Evolutionary conservation across 2,329 filamentous ascomycete species (phyloP).

Genomic region (Fusarium agapanthi): DNA sequence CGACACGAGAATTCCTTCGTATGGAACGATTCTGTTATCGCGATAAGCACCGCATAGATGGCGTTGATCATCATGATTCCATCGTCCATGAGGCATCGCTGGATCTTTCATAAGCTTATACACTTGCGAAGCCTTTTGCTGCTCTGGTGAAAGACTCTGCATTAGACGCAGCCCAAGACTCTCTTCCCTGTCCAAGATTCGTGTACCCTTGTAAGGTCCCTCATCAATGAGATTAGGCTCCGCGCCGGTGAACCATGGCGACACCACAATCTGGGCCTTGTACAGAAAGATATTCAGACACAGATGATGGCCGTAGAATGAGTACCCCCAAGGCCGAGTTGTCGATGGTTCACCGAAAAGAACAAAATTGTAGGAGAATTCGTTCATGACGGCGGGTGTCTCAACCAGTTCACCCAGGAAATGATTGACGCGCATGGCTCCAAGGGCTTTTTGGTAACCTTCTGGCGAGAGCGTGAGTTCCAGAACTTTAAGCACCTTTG

Average conservation of each 20-base stretch:
- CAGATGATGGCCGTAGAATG: slow-evolving; percentile 82
- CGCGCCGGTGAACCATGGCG: slow-evolving; percentile 81
- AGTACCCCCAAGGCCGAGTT: slow-evolving; percentile 72
- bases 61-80: slow-evolving; percentile 84
- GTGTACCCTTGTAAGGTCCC: slow-evolving; percentile 69
- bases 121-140: slow-evolving; percentile 60
- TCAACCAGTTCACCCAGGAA: slow-evolving; percentile 76
- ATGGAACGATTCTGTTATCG: slow-evolving; percentile 80
- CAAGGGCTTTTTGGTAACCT: slow-evolving; percentile 75
- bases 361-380: slow-evolving; percentile 79
- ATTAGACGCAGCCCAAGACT: slow-evolving; percentile 72
- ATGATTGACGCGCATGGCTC: slow-evolving; percentile 77
- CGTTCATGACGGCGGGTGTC: slow-evolving; percentile 72
- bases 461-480: slow-evolving; percentile 69
- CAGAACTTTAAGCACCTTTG: neutral
- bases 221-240: slow-evolving; percentile 79
- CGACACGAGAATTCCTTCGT: slow-evolving; percentile 70
- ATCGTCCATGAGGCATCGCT: slow-evolving; percentile 72
- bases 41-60: slow-evolving; percentile 81
- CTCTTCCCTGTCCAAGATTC: slow-evolving; percentile 73
- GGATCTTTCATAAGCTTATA: slow-evolving; percentile 70
- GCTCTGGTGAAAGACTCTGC: slow-evolving; percentile 63
- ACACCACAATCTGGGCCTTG: slow-evolving; percentile 70
- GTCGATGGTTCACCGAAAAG: slow-evolving; percentile 71
- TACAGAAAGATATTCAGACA: slow-evolving; percentile 77